Percentiles rank a stretch among this genome's conserved stretches.
These are phyloP conservation scores for Globisporangium cylindrosporum DNA, from an alignment of 352 stramenopile genomes.

Conservation along the genomic window DNA sequence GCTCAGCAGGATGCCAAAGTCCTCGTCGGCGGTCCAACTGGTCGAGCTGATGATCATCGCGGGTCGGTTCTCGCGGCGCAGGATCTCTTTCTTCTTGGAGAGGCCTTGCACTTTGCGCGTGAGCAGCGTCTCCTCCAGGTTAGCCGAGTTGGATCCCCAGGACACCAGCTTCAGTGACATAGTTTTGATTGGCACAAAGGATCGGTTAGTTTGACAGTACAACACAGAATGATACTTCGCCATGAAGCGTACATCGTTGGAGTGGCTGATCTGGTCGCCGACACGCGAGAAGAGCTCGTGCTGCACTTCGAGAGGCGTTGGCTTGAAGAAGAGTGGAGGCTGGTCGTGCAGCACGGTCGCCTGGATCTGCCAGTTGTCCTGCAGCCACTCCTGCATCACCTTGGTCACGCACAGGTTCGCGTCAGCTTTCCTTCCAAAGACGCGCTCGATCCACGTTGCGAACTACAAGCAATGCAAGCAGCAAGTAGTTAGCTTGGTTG, in stretches of 20 bases:
- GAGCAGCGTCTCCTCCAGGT: conserved; percentile 60
- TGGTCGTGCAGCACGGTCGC: conserved; percentile 94
- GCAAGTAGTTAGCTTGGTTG: background rate
- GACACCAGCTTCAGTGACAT: conserved; percentile 27
- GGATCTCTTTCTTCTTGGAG: conserved; percentile 29
- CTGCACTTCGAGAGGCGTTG: conserved; percentile 71
- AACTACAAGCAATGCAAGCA: conserved; percentile 31
- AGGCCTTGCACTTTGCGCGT: conserved; percentile 37
- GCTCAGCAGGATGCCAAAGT: conserved; percentile 96
- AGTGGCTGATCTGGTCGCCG: conserved; percentile 59
- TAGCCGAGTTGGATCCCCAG: conserved; percentile 24
- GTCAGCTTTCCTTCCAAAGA: conserved; percentile 91
- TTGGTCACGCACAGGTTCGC: conserved; percentile 96
- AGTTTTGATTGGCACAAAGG: background rate
- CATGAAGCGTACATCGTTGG: conserved; percentile 53
- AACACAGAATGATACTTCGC: background rate
- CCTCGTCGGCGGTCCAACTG: conserved; percentile 98
- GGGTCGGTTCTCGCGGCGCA: conserved; percentile 49
- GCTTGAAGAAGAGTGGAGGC: conserved; percentile 92
- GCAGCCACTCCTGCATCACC: conserved; percentile 94
- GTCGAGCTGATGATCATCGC: conserved; percentile 93
- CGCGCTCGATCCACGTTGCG: conserved; percentile 77
- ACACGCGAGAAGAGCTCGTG: conserved; percentile 91
- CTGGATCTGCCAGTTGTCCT: conserved; percentile 87
- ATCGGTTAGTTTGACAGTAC: background rate